Conservation (phyloP, 305 asterid species). For the Solanum chacoense region DNA sequence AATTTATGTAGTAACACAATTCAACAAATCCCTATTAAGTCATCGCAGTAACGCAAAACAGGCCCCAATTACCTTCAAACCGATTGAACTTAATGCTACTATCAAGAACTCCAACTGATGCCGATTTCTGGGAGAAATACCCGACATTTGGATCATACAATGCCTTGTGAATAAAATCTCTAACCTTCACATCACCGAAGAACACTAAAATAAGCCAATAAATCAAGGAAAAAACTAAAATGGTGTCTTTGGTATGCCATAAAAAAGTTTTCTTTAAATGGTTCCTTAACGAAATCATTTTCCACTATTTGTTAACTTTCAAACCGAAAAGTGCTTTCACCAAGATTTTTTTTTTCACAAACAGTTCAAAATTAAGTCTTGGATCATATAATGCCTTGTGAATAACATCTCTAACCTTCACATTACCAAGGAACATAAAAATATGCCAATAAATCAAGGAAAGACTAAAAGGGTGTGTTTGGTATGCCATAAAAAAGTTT, state of each 20-base stretch:
- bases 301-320: neutral
- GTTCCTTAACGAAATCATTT: neutral
- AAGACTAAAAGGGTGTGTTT: neutral
- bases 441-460: neutral
- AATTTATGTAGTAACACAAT: neutral
- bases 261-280: neutral
- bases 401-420: conserved; percentile 82
- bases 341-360: neutral
- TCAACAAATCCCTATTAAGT: neutral
- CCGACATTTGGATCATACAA: conserved; percentile 74
- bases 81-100: conserved; percentile 65
- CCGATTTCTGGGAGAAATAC: conserved; percentile 76
- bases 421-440: neutral
- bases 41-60: neutral
- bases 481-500: neutral
- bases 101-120: conserved; percentile 87
- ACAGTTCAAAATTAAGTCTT: neutral
- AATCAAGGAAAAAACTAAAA: neutral
- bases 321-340: neutral
- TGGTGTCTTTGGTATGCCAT: neutral
- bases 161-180: conserved; percentile 82
- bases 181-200: conserved; percentile 38
- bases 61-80: conserved; percentile 38
- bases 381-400: conserved; percentile 76
- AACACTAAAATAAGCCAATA: neutral